Base-by-base conservation (phyloP, 257 asterid genomes). In the Prunella vulgaris region DNA sequence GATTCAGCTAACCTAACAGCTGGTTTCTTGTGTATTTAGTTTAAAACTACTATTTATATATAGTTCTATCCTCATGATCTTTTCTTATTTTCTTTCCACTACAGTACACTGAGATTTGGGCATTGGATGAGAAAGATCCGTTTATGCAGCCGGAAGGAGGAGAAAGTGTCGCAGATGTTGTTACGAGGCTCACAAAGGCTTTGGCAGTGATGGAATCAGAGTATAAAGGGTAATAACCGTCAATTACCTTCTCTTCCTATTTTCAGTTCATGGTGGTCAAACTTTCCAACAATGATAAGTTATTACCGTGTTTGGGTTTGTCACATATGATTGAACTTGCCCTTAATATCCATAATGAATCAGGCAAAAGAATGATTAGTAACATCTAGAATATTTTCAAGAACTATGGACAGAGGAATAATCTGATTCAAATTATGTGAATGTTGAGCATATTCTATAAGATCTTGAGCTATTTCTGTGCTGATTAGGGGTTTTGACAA, bases 121-220 rank as follows among this genome's bases (percentile, higher is more conserved):
- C 82, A 61, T 52, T 93, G 80, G 98, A 93, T 64, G 97, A 85
- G 81, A 82, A 82, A 68, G 95, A 93, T 78, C 97, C 98, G 17
- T 85, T 93, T 81, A 64, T 73, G 85, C 92, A 25, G 77, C 96
- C 97, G 3, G 93, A 87, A 82, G 96, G 96, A 63, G 99, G 99
- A 80, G 99, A 93, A 82, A 93, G 99, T 78, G 99, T 93, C 71
- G 94, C 93, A 2, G 96, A 90, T 81, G 96, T 93, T 70, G 96
- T 78, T 79, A 75, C 86, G 57, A 88, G 99, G 77, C 94, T 93
- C 73, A 60, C 86, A 20, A 79, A 68, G 61, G 97, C 97, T 53
- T 77, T 93, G 70, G 70, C 80, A 35, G 66, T 61, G 69, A 77
- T 88, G 68, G 97, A 93, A 74, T 78, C 90, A 17, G 91, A 83